phyloP scores from a whole-genome alignment of 1,284 basidiomycete species.

The Cryptococcus sp. region DNA sequence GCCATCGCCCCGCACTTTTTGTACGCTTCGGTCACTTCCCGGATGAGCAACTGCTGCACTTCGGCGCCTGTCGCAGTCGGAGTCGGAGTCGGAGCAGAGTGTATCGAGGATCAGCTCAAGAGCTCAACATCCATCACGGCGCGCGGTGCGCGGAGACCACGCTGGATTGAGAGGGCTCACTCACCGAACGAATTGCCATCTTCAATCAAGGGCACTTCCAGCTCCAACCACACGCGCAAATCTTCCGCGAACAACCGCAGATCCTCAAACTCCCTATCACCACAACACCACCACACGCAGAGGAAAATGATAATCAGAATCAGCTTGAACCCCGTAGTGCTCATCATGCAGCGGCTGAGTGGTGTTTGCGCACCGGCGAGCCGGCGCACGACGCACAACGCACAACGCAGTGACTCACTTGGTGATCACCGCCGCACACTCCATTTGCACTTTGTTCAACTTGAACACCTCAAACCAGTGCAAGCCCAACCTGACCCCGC shows the following conservation, averaged over 20 bases:
- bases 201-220: constrained; percentile 42
- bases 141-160: no score
- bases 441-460: constrained; percentile 24
- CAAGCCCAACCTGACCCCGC: constrained; percentile 15
- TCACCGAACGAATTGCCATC: constrained; percentile 43
- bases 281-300: not conserved
- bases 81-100: not conserved
- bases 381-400: no score
- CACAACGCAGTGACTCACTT: no score
- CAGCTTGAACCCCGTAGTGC: not conserved
- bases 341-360: not conserved
- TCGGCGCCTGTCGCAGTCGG: constrained; percentile 28
- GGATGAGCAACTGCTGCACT: constrained; percentile 32
- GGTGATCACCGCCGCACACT: constrained; percentile 18
- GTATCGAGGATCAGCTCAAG: not conserved
- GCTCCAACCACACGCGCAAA: constrained; percentile 36
- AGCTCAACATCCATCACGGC: no score
- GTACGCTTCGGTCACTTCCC: constrained; percentile 21
- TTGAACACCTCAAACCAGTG: constrained; percentile 41
- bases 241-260: constrained; percentile 27
- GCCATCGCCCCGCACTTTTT: constrained; percentile 26
- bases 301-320: not conserved
- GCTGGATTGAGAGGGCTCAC: no score
- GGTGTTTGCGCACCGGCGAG: not conserved
- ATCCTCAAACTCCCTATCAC: constrained; percentile 32